Base-by-base conservation (phyloP, 495 filamentous ascomycete genomes). In the Neurospora sp. region DNA sequence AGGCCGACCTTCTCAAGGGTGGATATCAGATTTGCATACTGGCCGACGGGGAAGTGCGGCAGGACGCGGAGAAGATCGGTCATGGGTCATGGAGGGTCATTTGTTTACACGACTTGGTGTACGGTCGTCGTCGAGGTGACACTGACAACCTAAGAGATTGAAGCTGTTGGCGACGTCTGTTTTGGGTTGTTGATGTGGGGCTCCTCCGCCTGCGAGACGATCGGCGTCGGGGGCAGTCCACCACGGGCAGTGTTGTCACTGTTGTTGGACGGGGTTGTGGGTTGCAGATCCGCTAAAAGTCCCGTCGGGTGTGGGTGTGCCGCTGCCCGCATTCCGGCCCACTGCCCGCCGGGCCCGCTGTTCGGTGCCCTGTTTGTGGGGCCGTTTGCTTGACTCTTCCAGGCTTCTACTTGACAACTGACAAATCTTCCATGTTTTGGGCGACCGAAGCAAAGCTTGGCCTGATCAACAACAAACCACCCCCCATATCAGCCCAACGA, bases 51-150 rank as follows among this genome's bases (percentile, higher is more conserved):
- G 83, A 97, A 97, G 82, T 87, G 84, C 76, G 96, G 96, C 70
- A 97, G 89, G 79, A 94, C 88, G 80, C 88, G 85, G 78, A 90
- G 84, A 75, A 99, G 92, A 89, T 99, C 95, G 81, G 94, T 96
- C 92, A 94, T 94, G 79, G 81, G 44, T 48, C 18, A 70, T 73
- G 59, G 72, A 54, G 31, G 41, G 75, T 62, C 54, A 62, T 62
- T 62, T 62, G 23, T 31, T 18, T 62, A 69, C 35, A 40, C 27
- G 72, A 54, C 27, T 9, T 71, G 27, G 18, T 20, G 54, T 69
- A 70, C 27, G 16, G 37, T n/a, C 20, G 40, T 39, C 42, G 18
- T 40, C 66, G 16, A n/a, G 42, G 69, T 70, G 72, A 70, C 39
- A 35, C 35, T 35, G 35, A 35, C 35, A 35, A n/a, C n/a, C n/a